Conservation (phyloP, 345 rosid species). For the Diplotaxis tenuifolia region DNA sequence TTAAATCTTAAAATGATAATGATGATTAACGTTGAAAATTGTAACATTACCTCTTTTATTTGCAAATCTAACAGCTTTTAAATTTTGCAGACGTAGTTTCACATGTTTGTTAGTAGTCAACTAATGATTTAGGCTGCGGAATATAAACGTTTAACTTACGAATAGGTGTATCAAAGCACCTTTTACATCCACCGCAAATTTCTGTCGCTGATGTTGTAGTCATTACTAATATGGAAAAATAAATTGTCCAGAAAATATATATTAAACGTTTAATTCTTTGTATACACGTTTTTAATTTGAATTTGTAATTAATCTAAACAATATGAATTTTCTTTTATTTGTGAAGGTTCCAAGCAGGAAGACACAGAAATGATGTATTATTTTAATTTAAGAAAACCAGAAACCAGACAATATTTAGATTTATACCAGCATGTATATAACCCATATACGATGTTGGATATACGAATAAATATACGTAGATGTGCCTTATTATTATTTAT, state of each 20-base stretch:
- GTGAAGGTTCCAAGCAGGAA: conserved; percentile 27
- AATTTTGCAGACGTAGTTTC: background rate
- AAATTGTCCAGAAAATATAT: no score
- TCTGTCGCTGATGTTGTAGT: no score
- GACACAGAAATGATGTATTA: background rate
- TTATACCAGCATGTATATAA: background rate
- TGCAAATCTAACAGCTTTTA: background rate
- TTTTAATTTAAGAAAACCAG: background rate
- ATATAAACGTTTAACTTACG: no score
- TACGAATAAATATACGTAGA: conserved; percentile 5
- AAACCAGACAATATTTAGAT: conserved; percentile 7
- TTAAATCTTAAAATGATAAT: background rate
- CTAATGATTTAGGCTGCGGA: background rate
- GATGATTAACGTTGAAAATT: background rate
- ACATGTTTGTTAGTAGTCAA: background rate
- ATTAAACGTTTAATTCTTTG: background rate
- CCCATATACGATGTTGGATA: conserved; percentile 24
- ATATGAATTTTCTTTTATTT: background rate
- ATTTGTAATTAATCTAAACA: background rate
- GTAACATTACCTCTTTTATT: background rate
- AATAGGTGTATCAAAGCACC: no score
- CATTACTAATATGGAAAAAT: no score
- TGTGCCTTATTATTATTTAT: background rate
- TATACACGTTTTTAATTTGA: conserved; percentile 11
- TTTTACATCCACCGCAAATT: no score